Evolutionary conservation across 345 rosid genomes (phyloP).

Genomic region (Euphorbia lathyris): DNA sequence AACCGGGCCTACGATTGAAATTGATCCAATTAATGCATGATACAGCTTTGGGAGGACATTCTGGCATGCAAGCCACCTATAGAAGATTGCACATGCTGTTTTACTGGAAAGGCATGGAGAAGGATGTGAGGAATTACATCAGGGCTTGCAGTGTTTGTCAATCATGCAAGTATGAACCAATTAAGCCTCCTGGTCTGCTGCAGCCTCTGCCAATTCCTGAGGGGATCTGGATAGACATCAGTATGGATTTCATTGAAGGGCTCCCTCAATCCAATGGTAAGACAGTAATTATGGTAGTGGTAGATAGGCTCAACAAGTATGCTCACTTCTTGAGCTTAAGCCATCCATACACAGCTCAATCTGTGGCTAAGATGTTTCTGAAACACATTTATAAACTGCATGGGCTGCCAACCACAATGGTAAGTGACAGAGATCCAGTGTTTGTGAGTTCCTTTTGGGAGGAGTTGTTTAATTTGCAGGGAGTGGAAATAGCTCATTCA

Average conservation of each 20-base stretch:
- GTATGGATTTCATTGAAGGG: constrained; percentile 2
- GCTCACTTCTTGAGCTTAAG: not conserved
- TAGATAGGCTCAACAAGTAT: not conserved
- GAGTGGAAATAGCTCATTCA: not conserved
- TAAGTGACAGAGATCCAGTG: not conserved
- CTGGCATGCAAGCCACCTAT: not conserved
- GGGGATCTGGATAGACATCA: not conserved
- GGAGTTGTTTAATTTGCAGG: not conserved
- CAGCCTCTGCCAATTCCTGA: not conserved
- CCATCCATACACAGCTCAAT: not conserved
- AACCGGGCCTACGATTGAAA: not conserved
- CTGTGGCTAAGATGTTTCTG: not conserved
- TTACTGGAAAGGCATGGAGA: not conserved
- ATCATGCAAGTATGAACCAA: not conserved
- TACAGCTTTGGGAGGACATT: not conserved
- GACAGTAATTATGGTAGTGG: not conserved
- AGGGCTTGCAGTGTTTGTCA: not conserved
- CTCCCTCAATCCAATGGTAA: not conserved
- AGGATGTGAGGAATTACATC: not conserved
- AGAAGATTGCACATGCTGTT: not conserved
- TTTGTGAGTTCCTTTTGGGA: not conserved
- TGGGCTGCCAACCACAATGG: not conserved
- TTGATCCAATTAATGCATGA: not conserved
- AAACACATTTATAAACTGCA: no score
- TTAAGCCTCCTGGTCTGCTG: not conserved